Evolutionary conservation across 129 eudicot genomes (phyloP), one percentile per base, ranked within the genome.

Genomic region (Saussurea involucrata): DNA sequence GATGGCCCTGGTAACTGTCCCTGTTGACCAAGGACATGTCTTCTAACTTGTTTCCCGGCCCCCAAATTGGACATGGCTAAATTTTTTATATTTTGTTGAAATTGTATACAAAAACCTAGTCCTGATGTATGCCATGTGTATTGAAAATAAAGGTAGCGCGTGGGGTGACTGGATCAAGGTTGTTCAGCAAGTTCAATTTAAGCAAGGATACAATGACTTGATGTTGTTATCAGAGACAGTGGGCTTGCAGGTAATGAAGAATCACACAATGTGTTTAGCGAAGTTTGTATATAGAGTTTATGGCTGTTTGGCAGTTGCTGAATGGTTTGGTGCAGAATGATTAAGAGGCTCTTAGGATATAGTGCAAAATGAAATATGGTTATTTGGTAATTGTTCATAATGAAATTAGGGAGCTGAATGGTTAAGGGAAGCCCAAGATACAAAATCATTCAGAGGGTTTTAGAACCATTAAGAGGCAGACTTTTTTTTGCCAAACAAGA

Each of bases 221-320:
- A 68, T 81, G 36, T 69, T 95, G 64, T 72, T 95, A 65, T 91
- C 98, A 71, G 83, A 87, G 77, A 95, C 97, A 31, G 88, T 95
- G 76, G 98, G 98, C 76, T 84, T 95, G 86, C 98, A 95, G 97
- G 98, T 95, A 85, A 73, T 76, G 40, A 75, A 72, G 63, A 67
- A 36, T 74, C 61, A 13, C 75, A 76, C 25, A 53, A 68, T 22
- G 34, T 31, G 58, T 31, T 28, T 24, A 27, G 46, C 21, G 8
- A 28, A 63, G 60, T 70, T 27, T 6, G 25, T 71, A 63, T 78
- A 1, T 28, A 0, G 58, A 33, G 21, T 73, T 58, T 32, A 29
- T 2, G n/a, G n/a, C n/a, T n/a, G n/a, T n/a, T n/a, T n/a, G n/a
- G n/a, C n/a, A n/a, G n/a, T n/a, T n/a, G n/a, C n/a, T n/a, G n/a